Evolutionary conservation across 2,329 filamentous ascomycete genomes (phyloP).

Genomic region (Monosporascus sp.): DNA sequence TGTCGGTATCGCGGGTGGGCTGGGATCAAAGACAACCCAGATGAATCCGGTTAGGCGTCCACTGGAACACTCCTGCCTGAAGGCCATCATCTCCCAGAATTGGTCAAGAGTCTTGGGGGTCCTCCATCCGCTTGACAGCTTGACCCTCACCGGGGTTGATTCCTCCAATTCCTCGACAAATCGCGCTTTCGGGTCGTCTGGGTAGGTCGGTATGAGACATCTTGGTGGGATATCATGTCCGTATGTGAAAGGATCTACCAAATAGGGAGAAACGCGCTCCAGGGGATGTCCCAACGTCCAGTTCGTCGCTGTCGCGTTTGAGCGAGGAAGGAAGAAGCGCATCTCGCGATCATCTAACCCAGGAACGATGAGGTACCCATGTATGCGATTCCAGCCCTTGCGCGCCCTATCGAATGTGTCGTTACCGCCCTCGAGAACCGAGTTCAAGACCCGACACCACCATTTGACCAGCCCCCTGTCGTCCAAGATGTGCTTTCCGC

Average conservation of each 20-base stretch:
- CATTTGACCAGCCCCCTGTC: conserved; percentile 87
- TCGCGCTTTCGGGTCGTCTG: conserved; percentile 90
- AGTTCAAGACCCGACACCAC: conserved; percentile 89
- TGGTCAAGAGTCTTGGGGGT: conserved; percentile 79
- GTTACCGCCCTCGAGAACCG: conserved; percentile 52
- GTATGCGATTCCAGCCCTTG: conserved; percentile 43
- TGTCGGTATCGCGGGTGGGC: conserved; percentile 6
- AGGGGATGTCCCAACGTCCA: conserved; percentile 73
- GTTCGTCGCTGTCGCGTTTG: conserved; percentile 42
- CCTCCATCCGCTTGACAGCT: conserved; percentile 67
- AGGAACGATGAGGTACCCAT: conserved; percentile 80
- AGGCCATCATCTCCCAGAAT: conserved; percentile 99
- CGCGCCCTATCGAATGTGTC: conserved; percentile 25
- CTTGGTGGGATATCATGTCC: conserved; percentile 61
- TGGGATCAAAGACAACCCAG: conserved; percentile 78
- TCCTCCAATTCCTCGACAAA: conserved; percentile 87
- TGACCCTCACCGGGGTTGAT: conserved; percentile 48
- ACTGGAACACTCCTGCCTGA: conserved; percentile 89
- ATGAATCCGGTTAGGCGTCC: conserved; percentile 90
- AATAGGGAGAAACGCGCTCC: conserved; percentile 56
- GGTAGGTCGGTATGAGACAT: conserved; percentile 83
- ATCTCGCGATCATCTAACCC: conserved; percentile 81
- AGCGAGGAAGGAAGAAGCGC: conserved; percentile 66
- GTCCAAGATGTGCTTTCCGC: conserved; percentile 83
- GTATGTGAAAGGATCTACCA: conserved; percentile 39